Base-by-base conservation (phyloP, 2,329 filamentous ascomycete genomes). In the Myriosclerotinia scirpicola region DNA sequence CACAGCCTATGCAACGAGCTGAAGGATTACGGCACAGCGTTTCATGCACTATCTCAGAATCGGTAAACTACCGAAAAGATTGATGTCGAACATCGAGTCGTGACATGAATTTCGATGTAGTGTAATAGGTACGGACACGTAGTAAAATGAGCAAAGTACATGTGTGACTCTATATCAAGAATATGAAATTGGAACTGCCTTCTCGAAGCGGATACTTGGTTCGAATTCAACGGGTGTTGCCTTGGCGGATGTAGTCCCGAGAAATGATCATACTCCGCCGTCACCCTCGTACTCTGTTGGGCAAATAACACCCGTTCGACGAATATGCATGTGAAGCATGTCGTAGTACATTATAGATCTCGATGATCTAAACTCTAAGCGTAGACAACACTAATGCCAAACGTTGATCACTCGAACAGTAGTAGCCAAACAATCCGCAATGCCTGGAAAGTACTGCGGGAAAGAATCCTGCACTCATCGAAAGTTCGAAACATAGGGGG, bases 11-110 rank as follows among this genome's bases (percentile, higher is more conserved):
- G 26, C 52, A 34, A 30, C 56, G 55, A 65, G 26, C 20, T 60
- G 6, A 5, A 68, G 66, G 66, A 71, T 71, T 54, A 66, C 55
- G 68, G 67, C 69, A 69, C 67, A 68, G 71, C 58, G 66, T 65
- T 67, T 71, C 68, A 64, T 38, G 52, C 22, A 42, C 61, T 26
- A 36, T 42, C 30, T 12, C 52, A 9, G 5, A 44, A 54, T 30
- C 12, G 26, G 20, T 22, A 30, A 26, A 50, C 44, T 53, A 50
- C 22, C 44, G 38, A 55, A 15, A 20, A 55, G 5, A 34, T 36
- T 46, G 56, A 22, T 36, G 12, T 48, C 20, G 3, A 36, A 48
- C 36, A 22, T 48, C 42, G 34, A 60, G 12, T 36, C 7, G 17
- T 36, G 15, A 44, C 14, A 48, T 36, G 12, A 60, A 48, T 48